These are phyloP conservation scores for Aethionema arabicum DNA, from an alignment of 345 rosid species.

Conservation along the genomic window DNA sequence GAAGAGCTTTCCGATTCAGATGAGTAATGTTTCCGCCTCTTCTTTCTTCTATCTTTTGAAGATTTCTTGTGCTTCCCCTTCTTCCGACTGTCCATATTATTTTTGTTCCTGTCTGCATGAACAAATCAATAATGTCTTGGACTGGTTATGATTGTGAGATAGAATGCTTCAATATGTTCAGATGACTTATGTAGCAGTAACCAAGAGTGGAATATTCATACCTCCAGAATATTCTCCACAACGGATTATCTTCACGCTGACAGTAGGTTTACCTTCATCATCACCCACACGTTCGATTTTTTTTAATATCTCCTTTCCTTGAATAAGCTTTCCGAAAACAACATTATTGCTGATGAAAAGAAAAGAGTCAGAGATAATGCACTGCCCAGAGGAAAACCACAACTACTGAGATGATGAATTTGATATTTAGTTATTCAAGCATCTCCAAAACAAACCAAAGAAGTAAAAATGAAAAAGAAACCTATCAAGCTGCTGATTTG, in stretches of 20 bases:
- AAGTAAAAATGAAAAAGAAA: slow-evolving; percentile 20
- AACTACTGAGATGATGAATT: slow-evolving; percentile 7
- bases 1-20: slow-evolving; percentile 85
- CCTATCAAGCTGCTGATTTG: slow-evolving; percentile 85
- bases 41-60: slow-evolving; percentile 69
- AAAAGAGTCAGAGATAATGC: slow-evolving; percentile 10
- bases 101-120: slow-evolving; percentile 56
- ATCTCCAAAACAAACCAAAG: slow-evolving; percentile 5
- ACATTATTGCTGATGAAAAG: slow-evolving; percentile 59
- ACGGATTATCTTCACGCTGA: slow-evolving; percentile 81
- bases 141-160: background rate
- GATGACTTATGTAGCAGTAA: slow-evolving; percentile 2
- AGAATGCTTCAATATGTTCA: background rate
- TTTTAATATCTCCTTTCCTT: slow-evolving; percentile 72
- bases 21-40: slow-evolving; percentile 65
- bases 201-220: slow-evolving; percentile 24
- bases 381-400: slow-evolving; percentile 6
- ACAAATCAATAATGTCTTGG: slow-evolving; percentile 22
- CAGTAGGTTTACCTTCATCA: slow-evolving; percentile 80
- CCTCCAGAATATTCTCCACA: slow-evolving; percentile 83
- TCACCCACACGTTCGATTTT: slow-evolving; percentile 82
- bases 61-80: slow-evolving; percentile 72
- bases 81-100: slow-evolving; percentile 44
- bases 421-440: background rate
- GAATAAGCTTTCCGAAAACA: slow-evolving; percentile 90